Percentiles rank a stretch among this genome's conserved stretches.
phyloP scores from a whole-genome alignment of 441 rosid species.

The Theobroma grandiflorum region DNA sequence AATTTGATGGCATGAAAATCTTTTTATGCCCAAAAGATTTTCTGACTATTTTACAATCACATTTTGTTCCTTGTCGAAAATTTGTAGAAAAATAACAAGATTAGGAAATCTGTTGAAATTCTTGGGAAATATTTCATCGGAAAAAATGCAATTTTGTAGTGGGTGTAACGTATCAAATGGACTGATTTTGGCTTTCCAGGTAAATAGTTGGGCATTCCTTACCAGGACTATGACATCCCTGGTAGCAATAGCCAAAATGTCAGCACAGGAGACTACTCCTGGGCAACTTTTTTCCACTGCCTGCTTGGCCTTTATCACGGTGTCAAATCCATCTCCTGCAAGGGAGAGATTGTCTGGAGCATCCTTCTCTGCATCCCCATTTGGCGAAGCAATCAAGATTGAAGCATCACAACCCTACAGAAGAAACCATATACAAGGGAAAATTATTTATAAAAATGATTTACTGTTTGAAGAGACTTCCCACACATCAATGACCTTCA shows the following conservation, averaged over 20 bases:
- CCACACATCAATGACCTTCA: neutral
- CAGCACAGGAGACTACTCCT: slow-evolving; percentile 56
- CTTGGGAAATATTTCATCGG: too few relatives aligned
- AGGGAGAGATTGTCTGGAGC: slow-evolving; percentile 44
- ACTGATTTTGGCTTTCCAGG: neutral
- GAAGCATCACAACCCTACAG: slow-evolving; percentile 65
- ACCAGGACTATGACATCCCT: slow-evolving; percentile 54
- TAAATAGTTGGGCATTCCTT: neutral
- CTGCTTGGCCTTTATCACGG: slow-evolving; percentile 51
- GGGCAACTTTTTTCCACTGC: slow-evolving; percentile 52
- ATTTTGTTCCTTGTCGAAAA: too few relatives aligned
- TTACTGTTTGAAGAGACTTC: neutral
- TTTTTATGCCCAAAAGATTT: too few relatives aligned
- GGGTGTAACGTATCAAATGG: neutral
- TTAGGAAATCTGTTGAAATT: too few relatives aligned
- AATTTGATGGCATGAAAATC: too few relatives aligned
- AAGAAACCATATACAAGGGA: neutral
- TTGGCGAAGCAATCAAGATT: slow-evolving; percentile 45
- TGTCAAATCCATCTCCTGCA: slow-evolving; percentile 61
- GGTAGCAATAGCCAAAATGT: slow-evolving; percentile 53
- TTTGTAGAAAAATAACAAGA: too few relatives aligned
- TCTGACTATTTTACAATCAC: too few relatives aligned
- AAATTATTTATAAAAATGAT: neutral
- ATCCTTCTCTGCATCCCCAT: slow-evolving; percentile 55
- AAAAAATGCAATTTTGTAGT: neutral